phyloP scores from a whole-genome alignment of 2,329 filamentous ascomycete species.

The Ophiocordyceps polyrhachis-furcata region DNA sequence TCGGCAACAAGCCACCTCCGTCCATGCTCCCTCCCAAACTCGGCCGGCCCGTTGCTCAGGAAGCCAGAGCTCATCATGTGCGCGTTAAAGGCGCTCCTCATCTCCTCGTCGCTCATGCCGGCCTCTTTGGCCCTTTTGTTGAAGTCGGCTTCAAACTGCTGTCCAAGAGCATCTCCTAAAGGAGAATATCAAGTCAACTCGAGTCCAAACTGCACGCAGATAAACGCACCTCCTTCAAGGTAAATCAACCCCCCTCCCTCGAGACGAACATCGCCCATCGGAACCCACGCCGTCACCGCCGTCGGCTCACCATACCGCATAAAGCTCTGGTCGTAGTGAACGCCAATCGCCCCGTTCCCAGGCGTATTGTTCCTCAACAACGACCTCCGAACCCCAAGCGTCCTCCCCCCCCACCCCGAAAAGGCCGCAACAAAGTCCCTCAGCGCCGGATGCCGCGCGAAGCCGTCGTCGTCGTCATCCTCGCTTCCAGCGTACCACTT shows the following conservation, averaged over 20 bases:
- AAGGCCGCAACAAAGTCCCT: constrained; percentile 29
- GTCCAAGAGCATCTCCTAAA: constrained; percentile 17
- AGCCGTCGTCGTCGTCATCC: constrained; percentile 13
- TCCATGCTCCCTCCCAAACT: constrained; percentile 11
- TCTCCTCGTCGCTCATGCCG: constrained; percentile 32
- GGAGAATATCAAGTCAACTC: background rate
- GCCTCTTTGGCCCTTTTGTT: constrained; percentile 24
- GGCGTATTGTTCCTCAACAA: constrained; percentile 38
- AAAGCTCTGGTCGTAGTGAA: constrained; percentile 43
- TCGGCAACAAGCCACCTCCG: constrained; percentile 16
- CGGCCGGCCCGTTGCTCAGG: constrained; percentile 27
- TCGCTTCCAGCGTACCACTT: constrained; percentile 21
- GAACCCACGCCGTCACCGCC: constrained; percentile 36
- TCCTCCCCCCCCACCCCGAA: constrained; percentile 33
- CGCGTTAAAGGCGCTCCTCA: constrained; percentile 31
- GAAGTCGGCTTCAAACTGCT: constrained; percentile 31
- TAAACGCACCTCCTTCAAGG: constrained; percentile 24
- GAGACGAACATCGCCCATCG: constrained; percentile 32
- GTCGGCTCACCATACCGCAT: constrained; percentile 34
- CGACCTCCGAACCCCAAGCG: constrained; percentile 21
- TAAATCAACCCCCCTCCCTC: constrained; percentile 41
- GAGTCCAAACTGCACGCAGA: background rate
- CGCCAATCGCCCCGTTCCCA: constrained; percentile 35
- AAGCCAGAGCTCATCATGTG: constrained; percentile 40
- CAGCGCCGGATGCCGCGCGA: constrained; percentile 33